Evolutionary conservation across 2,329 filamentous ascomycete species (phyloP).

Genomic region (Chaetothyriales sp.): DNA sequence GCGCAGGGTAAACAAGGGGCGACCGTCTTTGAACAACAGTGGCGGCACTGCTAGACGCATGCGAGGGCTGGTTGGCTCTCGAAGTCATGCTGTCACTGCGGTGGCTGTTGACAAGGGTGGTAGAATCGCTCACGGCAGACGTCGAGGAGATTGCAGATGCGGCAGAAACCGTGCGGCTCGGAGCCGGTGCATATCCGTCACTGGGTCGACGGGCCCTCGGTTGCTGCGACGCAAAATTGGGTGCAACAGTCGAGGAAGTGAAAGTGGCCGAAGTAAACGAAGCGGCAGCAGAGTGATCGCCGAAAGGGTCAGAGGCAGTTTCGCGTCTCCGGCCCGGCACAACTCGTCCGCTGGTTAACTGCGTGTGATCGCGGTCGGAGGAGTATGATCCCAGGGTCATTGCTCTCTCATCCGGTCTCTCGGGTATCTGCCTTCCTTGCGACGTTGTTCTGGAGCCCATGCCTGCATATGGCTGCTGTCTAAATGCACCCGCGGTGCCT

Average conservation of each 20-base stretch:
- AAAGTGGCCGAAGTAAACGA: constrained; percentile 9
- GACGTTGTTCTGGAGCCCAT: constrained; percentile 63
- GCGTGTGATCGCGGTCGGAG: constrained; percentile 57
- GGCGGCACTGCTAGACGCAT: constrained; percentile 42
- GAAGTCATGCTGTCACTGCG: constrained; percentile 44
- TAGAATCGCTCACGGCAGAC: constrained; percentile 25
- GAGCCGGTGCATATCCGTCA: constrained; percentile 24
- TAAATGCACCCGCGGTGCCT: constrained; percentile 60
- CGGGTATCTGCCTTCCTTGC: constrained; percentile 80
- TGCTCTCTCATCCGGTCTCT: constrained; percentile 80
- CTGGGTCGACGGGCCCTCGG: constrained; percentile 29
- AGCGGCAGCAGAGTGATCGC: constrained; percentile 10
- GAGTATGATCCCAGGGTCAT: constrained; percentile 90
- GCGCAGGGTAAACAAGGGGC: constrained; percentile 82
- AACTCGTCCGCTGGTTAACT: constrained; percentile 84
- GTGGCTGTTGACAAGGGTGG: constrained; percentile 45
- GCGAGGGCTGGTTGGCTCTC: constrained; percentile 43
- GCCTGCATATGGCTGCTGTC: constrained; percentile 58
- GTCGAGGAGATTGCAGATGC: constrained; percentile 45
- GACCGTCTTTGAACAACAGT: constrained; percentile 52
- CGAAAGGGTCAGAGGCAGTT: constrained; percentile 31
- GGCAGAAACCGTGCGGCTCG: constrained; percentile 72
- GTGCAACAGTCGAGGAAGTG: constrained; percentile 11
- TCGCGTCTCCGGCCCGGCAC: constrained; percentile 65
- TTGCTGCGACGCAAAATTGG: constrained; percentile 15